phyloP scores from a whole-genome alignment of 352 stramenopile genomes.

The Albugo laibachii region DNA sequence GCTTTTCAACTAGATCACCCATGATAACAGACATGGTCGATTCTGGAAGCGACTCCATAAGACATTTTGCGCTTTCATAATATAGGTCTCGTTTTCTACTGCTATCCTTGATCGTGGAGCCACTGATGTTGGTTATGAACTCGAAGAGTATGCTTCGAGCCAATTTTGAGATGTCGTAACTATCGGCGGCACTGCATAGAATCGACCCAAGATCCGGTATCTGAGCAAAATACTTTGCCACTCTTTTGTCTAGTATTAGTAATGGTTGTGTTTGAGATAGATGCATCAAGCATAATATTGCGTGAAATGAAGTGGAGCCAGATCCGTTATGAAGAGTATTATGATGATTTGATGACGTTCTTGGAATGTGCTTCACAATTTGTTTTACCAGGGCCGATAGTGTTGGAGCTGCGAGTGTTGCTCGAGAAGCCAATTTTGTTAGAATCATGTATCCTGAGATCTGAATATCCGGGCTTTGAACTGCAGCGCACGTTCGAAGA shows the following conservation, averaged over 20 bases:
- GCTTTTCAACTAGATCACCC: constrained; percentile 20
- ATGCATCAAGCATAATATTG: constrained; percentile 53
- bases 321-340: too few relatives aligned
- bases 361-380: constrained; percentile 37
- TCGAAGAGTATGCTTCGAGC: too few relatives aligned
- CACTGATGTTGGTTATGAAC: too few relatives aligned
- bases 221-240: constrained; percentile 40
- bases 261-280: constrained; percentile 50
- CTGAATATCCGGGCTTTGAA: constrained; percentile 50
- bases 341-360: too few relatives aligned
- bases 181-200: constrained; percentile 28
- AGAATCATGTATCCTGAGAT: constrained; percentile 68
- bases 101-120: too few relatives aligned
- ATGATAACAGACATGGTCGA: constrained; percentile 18
- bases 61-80: too few relatives aligned
- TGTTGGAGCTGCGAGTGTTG: constrained; percentile 46
- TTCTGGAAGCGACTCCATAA: too few relatives aligned
- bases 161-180: constrained; percentile 22
- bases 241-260: constrained; percentile 25
- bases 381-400: constrained; percentile 50
- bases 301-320: constrained; percentile 8
- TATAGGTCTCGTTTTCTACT: too few relatives aligned
- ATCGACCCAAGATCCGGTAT: constrained; percentile 53
- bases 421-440: constrained; percentile 68
- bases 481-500: constrained; percentile 42